A percentile compares a stretch with the other conserved stretches of the same genome.
Conservation (phyloP, 306 rosid genomes). For the Glycine soja region DNA sequence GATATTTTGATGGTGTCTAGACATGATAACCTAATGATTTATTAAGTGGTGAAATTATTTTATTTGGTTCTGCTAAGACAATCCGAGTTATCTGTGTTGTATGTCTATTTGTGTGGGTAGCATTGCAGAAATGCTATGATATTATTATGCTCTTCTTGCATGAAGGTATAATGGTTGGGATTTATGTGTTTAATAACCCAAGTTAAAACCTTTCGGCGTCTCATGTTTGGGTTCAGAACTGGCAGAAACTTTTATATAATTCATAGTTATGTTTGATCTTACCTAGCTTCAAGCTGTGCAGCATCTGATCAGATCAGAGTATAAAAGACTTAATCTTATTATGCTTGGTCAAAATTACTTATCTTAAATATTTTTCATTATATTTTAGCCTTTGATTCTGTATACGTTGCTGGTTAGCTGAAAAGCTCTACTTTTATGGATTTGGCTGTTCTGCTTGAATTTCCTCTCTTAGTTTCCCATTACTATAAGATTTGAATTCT, state of each 20-base stretch:
- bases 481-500: conserved; percentile 4
- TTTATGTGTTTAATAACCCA: background rate
- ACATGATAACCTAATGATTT: background rate
- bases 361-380: background rate
- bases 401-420: background rate
- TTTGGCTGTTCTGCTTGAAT: conserved; percentile 11
- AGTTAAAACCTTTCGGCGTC: background rate
- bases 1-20: conserved; percentile 7
- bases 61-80: background rate
- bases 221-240: background rate
- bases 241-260: background rate
- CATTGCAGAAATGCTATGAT: background rate
- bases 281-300: background rate
- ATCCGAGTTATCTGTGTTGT: background rate
- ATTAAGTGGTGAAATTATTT: conserved; percentile 34
- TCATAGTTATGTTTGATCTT: background rate
- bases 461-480: background rate
- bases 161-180: background rate
- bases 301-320: background rate
- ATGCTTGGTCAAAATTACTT: background rate
- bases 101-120: conserved; percentile 1
- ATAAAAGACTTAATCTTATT: background rate
- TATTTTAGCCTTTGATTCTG: background rate
- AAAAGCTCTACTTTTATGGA: background rate
- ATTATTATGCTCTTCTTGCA: background rate